phyloP scores from a whole-genome alignment of 768 basidiomycete species.

The Nevesoporus exiguus region DNA sequence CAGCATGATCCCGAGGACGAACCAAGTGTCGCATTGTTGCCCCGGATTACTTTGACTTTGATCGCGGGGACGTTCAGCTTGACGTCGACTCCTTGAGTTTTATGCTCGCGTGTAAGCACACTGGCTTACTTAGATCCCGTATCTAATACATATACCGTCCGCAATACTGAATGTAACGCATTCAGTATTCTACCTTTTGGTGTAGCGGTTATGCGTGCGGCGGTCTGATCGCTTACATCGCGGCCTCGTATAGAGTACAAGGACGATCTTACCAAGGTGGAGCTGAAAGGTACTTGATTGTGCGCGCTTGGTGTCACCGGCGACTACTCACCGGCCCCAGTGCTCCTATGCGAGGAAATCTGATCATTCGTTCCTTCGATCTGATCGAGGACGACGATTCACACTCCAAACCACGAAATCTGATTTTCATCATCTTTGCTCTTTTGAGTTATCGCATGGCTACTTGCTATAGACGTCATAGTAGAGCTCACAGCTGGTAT shows the following conservation, averaged over 20 bases:
- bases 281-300: slow-evolving; percentile 51
- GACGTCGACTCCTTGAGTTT: not conserved
- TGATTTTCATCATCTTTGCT: not conserved
- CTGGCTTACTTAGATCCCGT: too few relatives aligned
- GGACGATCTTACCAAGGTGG: slow-evolving; percentile 71
- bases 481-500: slow-evolving; percentile 12
- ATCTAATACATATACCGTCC: too few relatives aligned
- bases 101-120: too few relatives aligned
- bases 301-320: not conserved
- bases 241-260: slow-evolving; percentile 54
- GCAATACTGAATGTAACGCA: too few relatives aligned
- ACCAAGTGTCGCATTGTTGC: slow-evolving; percentile 74
- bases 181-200: too few relatives aligned
- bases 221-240: too few relatives aligned
- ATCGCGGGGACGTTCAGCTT: slow-evolving; percentile 46
- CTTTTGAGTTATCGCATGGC: not conserved
- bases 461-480: not conserved
- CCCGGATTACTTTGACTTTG: slow-evolving; percentile 88
- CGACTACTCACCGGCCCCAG: slow-evolving; percentile 29
- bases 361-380: slow-evolving; percentile 68
- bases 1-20: slow-evolving; percentile 90
- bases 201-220: too few relatives aligned
- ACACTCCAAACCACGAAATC: not conserved
- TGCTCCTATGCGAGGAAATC: slow-evolving; percentile 82
- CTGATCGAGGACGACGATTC: slow-evolving; percentile 26